phyloP scores from a whole-genome alignment of 1,139 yeast genomes.

The Debaryomyces fabryi region DNA sequence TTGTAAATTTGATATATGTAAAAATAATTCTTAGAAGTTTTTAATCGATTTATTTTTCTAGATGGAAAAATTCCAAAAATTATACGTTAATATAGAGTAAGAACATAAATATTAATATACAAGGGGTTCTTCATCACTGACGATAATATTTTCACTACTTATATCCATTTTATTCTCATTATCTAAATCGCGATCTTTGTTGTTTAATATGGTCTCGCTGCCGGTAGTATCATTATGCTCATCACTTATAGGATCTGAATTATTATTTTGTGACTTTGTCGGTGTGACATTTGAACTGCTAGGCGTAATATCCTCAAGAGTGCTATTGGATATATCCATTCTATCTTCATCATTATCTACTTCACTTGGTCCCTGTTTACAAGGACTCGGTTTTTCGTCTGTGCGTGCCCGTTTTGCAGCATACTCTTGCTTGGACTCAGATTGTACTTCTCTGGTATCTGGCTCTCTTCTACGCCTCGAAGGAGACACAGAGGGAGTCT shows the following conservation, averaged over 20 bases:
- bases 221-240: not conserved
- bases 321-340: slow-evolving; percentile 17
- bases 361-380: not conserved
- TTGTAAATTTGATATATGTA: slow-evolving; percentile 8
- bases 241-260: not conserved
- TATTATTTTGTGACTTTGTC: not conserved
- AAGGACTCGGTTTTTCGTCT: slow-evolving; percentile 3
- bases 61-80: not conserved
- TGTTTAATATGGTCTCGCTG: not conserved
- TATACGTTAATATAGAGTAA: not conserved
- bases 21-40: not conserved
- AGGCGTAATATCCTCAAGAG: slow-evolving; percentile 12
- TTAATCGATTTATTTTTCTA: not conserved
- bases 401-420: slow-evolving; percentile 13
- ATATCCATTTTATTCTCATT: slow-evolving; percentile 16
- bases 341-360: slow-evolving; percentile 10
- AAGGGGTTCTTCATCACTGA: slow-evolving; percentile 9
- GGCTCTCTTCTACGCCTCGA: slow-evolving; percentile 8
- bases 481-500: slow-evolving; percentile 5
- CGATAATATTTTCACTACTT: slow-evolving; percentile 11
- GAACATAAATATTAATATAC: slow-evolving; percentile 3
- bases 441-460: not conserved
- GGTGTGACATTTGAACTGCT: not conserved
- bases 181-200: slow-evolving; percentile 4
- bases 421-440: slow-evolving; percentile 3